A percentile compares a stretch with the other conserved stretches of the same genome.
Conservation (phyloP, 1,284 basidiomycete species). For the Trichosporon coremiiforme region DNA sequence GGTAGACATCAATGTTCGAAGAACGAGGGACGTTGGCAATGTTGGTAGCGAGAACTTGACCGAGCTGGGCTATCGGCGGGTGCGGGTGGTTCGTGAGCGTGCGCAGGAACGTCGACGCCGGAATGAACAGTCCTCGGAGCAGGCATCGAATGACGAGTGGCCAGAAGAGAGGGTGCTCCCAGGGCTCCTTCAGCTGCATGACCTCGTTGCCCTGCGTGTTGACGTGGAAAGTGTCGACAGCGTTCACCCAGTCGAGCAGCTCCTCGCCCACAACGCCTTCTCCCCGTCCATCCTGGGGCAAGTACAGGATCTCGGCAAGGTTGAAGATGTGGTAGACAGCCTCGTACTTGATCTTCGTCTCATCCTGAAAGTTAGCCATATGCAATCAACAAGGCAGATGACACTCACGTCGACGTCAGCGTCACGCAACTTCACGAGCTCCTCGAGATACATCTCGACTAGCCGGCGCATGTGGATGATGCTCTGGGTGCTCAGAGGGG, state of each 20-base stretch:
- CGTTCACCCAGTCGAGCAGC: constrained; percentile 94
- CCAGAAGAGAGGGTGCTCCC: constrained; percentile 85
- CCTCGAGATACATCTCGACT: constrained; percentile 48
- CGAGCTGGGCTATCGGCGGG: constrained; percentile 65
- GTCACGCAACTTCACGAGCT: constrained; percentile 38
- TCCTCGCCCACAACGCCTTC: constrained; percentile 89
- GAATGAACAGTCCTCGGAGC: constrained; percentile 75
- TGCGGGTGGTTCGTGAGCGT: constrained; percentile 71
- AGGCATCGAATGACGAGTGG: constrained; percentile 61
- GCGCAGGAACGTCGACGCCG: constrained; percentile 73
- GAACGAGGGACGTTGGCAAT: constrained; percentile 74
- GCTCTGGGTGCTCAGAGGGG: constrained; percentile 47
- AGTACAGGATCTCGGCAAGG: constrained; percentile 81
- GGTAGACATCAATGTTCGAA: constrained; percentile 58
- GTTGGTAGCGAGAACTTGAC: constrained; percentile 66
- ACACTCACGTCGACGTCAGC: constrained; percentile 38
- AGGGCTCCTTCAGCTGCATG: constrained; percentile 70
- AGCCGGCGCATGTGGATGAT: constrained; percentile 49
- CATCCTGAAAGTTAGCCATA: constrained; percentile 44
- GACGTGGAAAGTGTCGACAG: constrained; percentile 64
- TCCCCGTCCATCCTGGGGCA: constrained; percentile 78
- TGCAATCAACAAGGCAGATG: too few relatives aligned
- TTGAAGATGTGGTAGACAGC: constrained; percentile 75
- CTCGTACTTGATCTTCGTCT: constrained; percentile 64
- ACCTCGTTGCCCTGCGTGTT: constrained; percentile 82